Conservation (phyloP, 805 yeast species). For the Pichia californica region DNA sequence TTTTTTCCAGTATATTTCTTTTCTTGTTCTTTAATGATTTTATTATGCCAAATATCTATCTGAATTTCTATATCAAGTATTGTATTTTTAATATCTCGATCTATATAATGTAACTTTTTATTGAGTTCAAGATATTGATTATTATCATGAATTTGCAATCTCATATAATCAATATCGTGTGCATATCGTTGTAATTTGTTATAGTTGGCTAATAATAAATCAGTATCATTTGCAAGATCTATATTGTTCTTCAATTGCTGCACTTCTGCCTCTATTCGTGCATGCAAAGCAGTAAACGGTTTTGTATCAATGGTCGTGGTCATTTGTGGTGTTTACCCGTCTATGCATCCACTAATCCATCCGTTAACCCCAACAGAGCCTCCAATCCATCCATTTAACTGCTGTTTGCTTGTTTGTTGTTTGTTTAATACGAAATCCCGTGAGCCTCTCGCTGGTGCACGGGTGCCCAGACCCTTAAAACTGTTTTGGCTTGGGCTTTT, state of each 20-base stretch:
- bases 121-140: constrained; percentile 3
- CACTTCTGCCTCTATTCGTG: neutral
- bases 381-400: too few species aligned
- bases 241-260: neutral
- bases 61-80: constrained; percentile 16
- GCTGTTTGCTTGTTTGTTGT: too few species aligned
- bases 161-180: constrained; percentile 14
- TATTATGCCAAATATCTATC: constrained; percentile 3
- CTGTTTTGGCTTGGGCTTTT: too few species aligned
- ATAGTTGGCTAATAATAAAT: too few species aligned
- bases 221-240: too few species aligned
- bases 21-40: neutral
- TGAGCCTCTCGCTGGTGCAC: too few species aligned
- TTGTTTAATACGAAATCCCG: too few species aligned
- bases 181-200: constrained; percentile 8
- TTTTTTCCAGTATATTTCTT: neutral
- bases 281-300: neutral
- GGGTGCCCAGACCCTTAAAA: too few species aligned
- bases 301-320: neutral
- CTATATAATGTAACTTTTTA: constrained; percentile 11
- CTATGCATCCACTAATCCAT: too few species aligned
- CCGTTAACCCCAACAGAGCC: too few species aligned
- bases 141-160: constrained; percentile 11
- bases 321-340: too few species aligned
- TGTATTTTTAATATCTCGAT: constrained; percentile 12